Base-by-base conservation (phyloP, 768 basidiomycete species). In the Leccinum subtestaceum region DNA sequence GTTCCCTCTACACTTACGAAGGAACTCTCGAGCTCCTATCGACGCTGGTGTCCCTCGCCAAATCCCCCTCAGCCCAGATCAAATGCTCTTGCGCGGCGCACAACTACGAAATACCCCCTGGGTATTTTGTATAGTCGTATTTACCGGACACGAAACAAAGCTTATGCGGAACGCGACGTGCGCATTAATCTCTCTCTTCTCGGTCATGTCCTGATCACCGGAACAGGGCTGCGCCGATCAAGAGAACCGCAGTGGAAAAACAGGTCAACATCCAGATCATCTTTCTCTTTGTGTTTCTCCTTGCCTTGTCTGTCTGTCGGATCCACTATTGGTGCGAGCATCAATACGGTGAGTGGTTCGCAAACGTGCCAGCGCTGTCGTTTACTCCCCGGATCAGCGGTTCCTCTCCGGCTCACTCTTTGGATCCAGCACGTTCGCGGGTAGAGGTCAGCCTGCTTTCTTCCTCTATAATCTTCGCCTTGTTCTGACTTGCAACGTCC, bases 131-230 rank as follows among this genome's bases (percentile, higher is more conserved):
- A 70, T 99, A 8, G 88, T 88, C 34, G 90, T 98, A 45, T 98
- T 94, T 67, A 96, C 95, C 0, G 97, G 97, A 0, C 97, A 98
- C 69, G 95, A 99, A 78, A 98, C 97, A n/a, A 99, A 99, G 74
- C 75, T 99, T 40, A 95, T 98, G 94, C 84, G 93, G 60, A 98
- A 98, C 67, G 96, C 96, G 45, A 98, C 95, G 94, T 95, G 68
- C 77, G 93, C 79, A 1, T 25, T 55, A 36, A 0, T 46, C n/a
- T 17, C 15, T 3, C 1, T 3, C 0, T 1, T 3, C 25, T 12
- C n/a, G 36, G 2, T 4, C 7, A 17, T 38, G 21, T 19, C 23
- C 6, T 43, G 4, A 11, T 49, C 19, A 45, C 13, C 29, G 17
- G 21, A 47, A 25, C 15, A 96, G 95, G 27, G 93, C 95, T 45